phyloP scores from a whole-genome alignment of 2,329 filamentous ascomycete genomes.

The Neodidymelliopsis sp. region DNA sequence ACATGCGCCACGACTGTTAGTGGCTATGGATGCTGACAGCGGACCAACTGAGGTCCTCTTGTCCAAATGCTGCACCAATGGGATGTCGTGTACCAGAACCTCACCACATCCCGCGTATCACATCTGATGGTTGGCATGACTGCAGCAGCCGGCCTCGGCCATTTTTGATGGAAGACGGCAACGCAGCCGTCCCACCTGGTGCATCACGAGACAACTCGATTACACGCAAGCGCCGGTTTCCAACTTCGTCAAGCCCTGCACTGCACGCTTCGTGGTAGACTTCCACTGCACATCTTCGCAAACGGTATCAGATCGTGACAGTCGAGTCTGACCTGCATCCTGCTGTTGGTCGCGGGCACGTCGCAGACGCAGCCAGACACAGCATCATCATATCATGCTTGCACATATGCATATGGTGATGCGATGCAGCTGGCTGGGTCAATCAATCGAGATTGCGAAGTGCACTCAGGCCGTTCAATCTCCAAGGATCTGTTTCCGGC shows the following conservation, averaged over 20 bases:
- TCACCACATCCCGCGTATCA: conserved; percentile 39
- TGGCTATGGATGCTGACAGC: conserved; percentile 1
- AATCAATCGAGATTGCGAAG: conserved; percentile 36
- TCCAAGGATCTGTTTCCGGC: conserved; percentile 23
- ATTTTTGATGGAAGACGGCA: conserved; percentile 28
- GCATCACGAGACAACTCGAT: conserved; percentile 39
- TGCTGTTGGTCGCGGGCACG: conserved; percentile 19
- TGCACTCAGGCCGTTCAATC: conserved; percentile 32
- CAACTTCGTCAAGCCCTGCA: conserved; percentile 19
- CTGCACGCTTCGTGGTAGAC: conserved; percentile 22
- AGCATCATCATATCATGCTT: conserved; percentile 20
- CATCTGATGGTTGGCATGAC: conserved; percentile 29
- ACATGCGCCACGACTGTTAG: conserved; percentile 3
- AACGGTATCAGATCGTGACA: conserved; percentile 29
- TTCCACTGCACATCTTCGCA: conserved; percentile 21
- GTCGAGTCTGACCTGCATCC: conserved; percentile 27
- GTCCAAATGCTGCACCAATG: conserved; percentile 5
- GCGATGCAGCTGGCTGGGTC: conserved; percentile 23
- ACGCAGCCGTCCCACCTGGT: conserved; percentile 30
- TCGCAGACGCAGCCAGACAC: conserved; percentile 12
- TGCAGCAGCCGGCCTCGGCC: conserved; percentile 38
- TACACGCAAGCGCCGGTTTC: conserved; percentile 32
- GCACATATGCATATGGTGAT: conserved; percentile 6
- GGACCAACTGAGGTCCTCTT: neutral
- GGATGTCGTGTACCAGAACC: conserved; percentile 11